Conservation (phyloP, 2,329 filamentous ascomycete species). For the Aspergillus oerlinghausenensis region DNA sequence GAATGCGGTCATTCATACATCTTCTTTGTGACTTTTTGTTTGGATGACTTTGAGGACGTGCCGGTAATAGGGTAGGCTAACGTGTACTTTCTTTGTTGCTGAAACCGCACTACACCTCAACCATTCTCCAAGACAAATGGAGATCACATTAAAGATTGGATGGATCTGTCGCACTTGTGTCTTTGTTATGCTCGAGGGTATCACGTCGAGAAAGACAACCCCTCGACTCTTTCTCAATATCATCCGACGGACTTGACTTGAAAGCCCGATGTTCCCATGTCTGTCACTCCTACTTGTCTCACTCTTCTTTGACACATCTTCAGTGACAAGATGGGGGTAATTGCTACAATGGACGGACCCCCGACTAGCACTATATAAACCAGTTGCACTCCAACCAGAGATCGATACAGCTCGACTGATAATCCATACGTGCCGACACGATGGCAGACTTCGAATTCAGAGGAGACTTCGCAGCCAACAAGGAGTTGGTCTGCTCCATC, state of each 20-base stretch:
- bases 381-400: neutral
- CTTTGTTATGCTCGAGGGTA: neutral
- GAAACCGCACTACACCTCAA: neutral
- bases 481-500: neutral
- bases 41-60: neutral
- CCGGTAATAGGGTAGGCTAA: neutral
- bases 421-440: neutral
- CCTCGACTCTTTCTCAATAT: too few species aligned
- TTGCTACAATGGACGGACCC: neutral
- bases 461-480: neutral
- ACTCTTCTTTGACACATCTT: neutral
- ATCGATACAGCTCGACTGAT: neutral
- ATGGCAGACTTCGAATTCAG: neutral
- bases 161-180: neutral
- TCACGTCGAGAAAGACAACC: neutral
- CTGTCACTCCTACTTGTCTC: neutral
- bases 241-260: neutral
- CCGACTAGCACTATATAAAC: neutral
- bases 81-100: neutral
- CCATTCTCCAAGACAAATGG: neutral
- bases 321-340: neutral
- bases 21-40: neutral
- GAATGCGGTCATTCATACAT: too few species aligned
- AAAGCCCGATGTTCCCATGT: neutral
- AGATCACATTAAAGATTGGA: neutral